phyloP scores from a whole-genome alignment of 805 yeast genomes.

The Isabelozyma pseudorhagii region DNA sequence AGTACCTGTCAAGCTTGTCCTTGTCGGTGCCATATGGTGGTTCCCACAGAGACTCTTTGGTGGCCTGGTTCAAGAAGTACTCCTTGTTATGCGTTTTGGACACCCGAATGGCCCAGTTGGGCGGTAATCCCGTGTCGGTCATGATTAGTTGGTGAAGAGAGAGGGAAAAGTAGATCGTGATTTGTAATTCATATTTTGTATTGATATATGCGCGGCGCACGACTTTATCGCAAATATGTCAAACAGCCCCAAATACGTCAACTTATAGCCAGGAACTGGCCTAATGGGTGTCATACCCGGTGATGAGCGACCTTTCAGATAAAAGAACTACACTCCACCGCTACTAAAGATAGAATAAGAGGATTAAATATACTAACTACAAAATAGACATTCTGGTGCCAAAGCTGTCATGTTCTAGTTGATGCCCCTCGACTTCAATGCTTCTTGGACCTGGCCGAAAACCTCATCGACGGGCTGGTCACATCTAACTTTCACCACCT shows the following conservation, averaged over 20 bases:
- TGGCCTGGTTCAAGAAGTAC: constrained; percentile 70
- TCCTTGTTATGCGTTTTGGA: constrained; percentile 83
- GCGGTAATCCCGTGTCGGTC: constrained; percentile 71
- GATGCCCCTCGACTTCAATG: constrained; percentile 47
- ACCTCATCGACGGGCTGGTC: constrained; percentile 80
- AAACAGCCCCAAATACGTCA: no score
- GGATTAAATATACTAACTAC: not conserved
- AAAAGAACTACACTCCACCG: no score
- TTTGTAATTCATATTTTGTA: no score
- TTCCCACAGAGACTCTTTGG: constrained; percentile 82
- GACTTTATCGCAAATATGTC: not conserved
- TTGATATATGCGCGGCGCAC: not conserved
- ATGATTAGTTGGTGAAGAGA: not conserved
- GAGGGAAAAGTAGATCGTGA: no score
- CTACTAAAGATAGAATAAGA: no score
- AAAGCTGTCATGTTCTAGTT: not conserved
- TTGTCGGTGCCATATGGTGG: constrained; percentile 83
- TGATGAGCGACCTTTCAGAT: no score
- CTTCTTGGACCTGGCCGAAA: constrained; percentile 62
- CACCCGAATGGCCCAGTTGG: constrained; percentile 76
- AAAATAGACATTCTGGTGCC: not conserved
- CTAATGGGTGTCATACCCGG: no score
- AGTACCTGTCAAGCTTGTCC: constrained; percentile 53
- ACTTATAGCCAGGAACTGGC: no score
- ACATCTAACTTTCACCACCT: constrained; percentile 77